These are phyloP conservation scores for Neolentinus lepideus DNA, from an alignment of 1,284 basidiomycete genomes.

Conservation along the genomic window DNA sequence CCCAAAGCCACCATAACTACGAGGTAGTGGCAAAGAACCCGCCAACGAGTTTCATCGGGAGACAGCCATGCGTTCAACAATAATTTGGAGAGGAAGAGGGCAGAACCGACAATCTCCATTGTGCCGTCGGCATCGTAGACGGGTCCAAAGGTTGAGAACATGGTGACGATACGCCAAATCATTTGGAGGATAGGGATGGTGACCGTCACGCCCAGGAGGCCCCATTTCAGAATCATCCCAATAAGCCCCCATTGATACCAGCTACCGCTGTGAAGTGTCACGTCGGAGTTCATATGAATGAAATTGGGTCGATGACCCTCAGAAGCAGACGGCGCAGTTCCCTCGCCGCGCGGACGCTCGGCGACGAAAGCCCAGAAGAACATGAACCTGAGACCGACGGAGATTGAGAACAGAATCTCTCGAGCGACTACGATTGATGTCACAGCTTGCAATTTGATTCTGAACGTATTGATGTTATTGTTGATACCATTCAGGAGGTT, in stretches of 20 bases:
- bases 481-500: conserved; percentile 35
- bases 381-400: conserved; percentile 51
- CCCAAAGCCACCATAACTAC: conserved; percentile 44
- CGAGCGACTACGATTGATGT: conserved; percentile 41
- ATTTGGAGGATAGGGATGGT: conserved; percentile 50
- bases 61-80: conserved; percentile 48
- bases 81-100: conserved; percentile 56
- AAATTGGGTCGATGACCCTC: conserved; percentile 12
- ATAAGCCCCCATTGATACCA: conserved; percentile 58
- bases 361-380: conserved; percentile 65
- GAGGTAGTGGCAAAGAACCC: conserved; percentile 40
- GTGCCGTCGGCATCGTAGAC: conserved; percentile 52
- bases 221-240: conserved; percentile 46
- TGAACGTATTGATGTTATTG: conserved; percentile 13
- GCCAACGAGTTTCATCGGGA: conserved; percentile 30
- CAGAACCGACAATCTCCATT: conserved; percentile 50
- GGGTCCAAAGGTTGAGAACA: conserved; percentile 34
- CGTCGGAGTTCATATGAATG: conserved; percentile 12
- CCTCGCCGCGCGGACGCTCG: conserved; percentile 42
- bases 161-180: conserved; percentile 48
- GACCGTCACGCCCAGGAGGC: conserved; percentile 35
- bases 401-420: conserved; percentile 52
- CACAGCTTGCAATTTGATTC: conserved; percentile 19
- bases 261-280: conserved; percentile 41
- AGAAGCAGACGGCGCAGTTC: conserved; percentile 9